Percentiles rank a stretch among this genome's conserved stretches.
These are phyloP conservation scores for Colletotrichum tropicicola DNA, from an alignment of 2,329 filamentous ascomycete genomes.

Conservation along the genomic window DNA sequence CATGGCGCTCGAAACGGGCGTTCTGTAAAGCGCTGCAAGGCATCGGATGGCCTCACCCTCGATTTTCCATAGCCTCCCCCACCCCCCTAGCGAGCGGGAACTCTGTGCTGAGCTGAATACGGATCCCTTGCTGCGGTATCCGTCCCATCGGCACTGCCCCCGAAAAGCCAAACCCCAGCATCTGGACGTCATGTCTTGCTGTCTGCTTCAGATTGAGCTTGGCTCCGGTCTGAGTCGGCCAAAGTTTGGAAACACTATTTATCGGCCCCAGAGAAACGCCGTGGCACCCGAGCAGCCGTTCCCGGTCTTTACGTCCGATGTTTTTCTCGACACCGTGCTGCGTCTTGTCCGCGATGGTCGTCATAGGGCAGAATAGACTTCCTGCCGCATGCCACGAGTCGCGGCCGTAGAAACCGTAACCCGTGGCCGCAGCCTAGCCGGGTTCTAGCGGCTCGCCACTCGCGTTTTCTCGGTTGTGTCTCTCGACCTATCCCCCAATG, in stretches of 20 bases:
- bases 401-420: neutral
- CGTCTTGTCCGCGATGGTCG: neutral
- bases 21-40: slow-evolving; percentile 2
- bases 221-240: slow-evolving; percentile 3
- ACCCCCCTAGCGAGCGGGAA: neutral
- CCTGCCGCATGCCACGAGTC: neutral
- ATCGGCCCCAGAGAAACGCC: slow-evolving; percentile 10
- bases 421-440: neutral
- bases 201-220: slow-evolving; percentile 19
- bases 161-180: slow-evolving; percentile 10
- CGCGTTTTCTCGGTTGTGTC: neutral
- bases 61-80: neutral
- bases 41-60: slow-evolving; percentile 1
- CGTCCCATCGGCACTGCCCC: slow-evolving; percentile 13
- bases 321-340: neutral
- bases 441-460: neutral
- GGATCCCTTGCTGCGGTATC: slow-evolving; percentile 7
- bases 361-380: neutral
- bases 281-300: slow-evolving; percentile 21
- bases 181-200: slow-evolving; percentile 19
- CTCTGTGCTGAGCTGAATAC: neutral
- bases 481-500: neutral
- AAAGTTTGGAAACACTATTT: slow-evolving; percentile 15
- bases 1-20: slow-evolving; percentile 20
- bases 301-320: neutral